Conservation (phyloP, 257 asterid species). For the Gentiana straminea region DNA sequence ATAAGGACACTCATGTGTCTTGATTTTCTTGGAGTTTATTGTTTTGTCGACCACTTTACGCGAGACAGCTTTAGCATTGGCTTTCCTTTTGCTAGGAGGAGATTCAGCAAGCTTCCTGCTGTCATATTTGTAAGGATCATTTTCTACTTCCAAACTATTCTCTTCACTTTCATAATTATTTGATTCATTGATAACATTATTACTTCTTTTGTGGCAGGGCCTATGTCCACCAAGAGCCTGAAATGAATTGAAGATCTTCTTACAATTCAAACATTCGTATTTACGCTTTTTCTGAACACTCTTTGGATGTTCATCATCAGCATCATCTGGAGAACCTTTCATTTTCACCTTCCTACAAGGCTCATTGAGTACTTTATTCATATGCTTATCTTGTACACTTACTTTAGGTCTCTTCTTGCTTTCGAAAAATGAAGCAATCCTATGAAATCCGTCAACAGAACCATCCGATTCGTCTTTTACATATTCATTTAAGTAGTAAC, state of each 20-base stretch:
- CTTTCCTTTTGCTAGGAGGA: constrained; percentile 23
- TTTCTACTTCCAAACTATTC: constrained; percentile 44
- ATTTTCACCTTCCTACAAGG: constrained; percentile 18
- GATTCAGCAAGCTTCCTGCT: constrained; percentile 29
- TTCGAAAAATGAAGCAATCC: constrained; percentile 14
- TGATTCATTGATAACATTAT: constrained; percentile 28
- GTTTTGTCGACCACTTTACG: constrained; percentile 24
- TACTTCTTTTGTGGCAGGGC: constrained; percentile 67
- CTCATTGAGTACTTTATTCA: constrained; percentile 24
- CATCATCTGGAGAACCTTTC: constrained; percentile 20
- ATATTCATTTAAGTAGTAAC: constrained; percentile 67
- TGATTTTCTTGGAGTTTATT: constrained; percentile 38
- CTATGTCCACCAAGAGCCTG: constrained; percentile 97
- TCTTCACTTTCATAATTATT: constrained; percentile 44
- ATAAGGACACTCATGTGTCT: constrained; percentile 66
- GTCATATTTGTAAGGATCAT: constrained; percentile 16
- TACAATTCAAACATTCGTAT: constrained; percentile 82
- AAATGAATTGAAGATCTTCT: constrained; percentile 67
- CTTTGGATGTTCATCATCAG: constrained; percentile 22
- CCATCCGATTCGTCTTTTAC: constrained; percentile 61
- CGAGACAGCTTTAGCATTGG: constrained; percentile 26
- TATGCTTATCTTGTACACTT: constrained; percentile 16
- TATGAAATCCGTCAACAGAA: constrained; percentile 38
- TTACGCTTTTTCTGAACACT: constrained; percentile 38
- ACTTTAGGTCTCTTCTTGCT: constrained; percentile 16